A percentile compares a stretch with the other conserved stretches of the same genome.
These are phyloP conservation scores for Chlorella sp. DNA, from an alignment of 139 green algal species.

Conservation along the genomic window DNA sequence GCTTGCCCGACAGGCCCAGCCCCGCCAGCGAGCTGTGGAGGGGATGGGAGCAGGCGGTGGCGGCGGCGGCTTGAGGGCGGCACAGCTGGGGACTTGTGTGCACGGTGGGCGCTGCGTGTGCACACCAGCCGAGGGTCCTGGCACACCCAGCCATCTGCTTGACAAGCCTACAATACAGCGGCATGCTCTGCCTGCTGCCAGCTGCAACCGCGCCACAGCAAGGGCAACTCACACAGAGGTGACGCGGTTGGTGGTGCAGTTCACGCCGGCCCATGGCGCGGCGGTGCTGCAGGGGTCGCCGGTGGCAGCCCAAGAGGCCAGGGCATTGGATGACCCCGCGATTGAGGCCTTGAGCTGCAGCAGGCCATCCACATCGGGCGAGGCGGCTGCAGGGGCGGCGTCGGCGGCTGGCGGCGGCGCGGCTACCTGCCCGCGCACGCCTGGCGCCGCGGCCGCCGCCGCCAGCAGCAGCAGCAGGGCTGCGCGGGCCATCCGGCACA, in stretches of 20 bases:
- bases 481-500: background rate
- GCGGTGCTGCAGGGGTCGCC: background rate
- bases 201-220: too few species aligned
- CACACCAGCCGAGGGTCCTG: too few species aligned
- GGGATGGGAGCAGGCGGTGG: too few species aligned
- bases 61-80: background rate
- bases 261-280: conserved; percentile 21
- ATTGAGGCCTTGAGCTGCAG: conserved; percentile 6
- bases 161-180: background rate
- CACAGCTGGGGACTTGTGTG: background rate
- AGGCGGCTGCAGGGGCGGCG: background rate
- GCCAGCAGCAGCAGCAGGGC: background rate
- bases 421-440: too few species aligned
- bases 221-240: conserved; percentile 28
- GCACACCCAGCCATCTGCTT: background rate
- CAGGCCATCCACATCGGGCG: background rate
- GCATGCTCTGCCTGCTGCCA: too few species aligned
- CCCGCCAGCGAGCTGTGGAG: background rate
- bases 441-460: background rate
- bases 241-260: conserved; percentile 10
- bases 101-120: too few species aligned
- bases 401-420: background rate
- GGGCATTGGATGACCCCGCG: background rate
- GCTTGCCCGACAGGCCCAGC: conserved; percentile 19
- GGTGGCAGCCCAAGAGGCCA: background rate